A percentile compares a stretch with the other conserved stretches of the same genome.
These are phyloP conservation scores for Talaromyces islandicus DNA, from an alignment of 2,329 filamentous ascomycete species.

Conservation along the genomic window DNA sequence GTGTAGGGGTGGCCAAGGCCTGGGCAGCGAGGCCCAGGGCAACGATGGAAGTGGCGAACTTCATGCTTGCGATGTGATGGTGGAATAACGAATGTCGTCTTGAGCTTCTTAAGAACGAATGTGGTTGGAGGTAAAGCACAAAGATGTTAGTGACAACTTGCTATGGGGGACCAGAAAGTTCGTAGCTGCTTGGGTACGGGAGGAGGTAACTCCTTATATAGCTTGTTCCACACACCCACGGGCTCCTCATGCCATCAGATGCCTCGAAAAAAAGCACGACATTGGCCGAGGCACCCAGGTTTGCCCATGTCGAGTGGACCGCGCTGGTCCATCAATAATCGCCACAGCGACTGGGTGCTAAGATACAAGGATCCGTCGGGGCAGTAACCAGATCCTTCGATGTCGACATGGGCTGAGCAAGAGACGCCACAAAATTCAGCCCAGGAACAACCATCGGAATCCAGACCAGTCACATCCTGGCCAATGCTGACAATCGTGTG, in stretches of 20 bases:
- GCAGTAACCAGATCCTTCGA: background rate
- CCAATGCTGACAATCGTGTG: background rate
- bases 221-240: background rate
- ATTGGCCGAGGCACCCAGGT: background rate
- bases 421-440: background rate
- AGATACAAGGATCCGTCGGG: background rate
- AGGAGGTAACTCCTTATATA: background rate
- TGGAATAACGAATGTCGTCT: slow-evolving; percentile 10
- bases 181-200: background rate
- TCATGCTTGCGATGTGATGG: slow-evolving; percentile 7
- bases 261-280: background rate
- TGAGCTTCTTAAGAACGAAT: slow-evolving; percentile 5
- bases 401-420: background rate
- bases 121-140: background rate
- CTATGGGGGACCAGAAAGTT: background rate
- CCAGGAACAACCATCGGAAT: background rate
- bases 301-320: background rate
- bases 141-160: background rate
- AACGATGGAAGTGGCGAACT: slow-evolving; percentile 12
- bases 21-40: slow-evolving; percentile 12
- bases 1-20: slow-evolving; percentile 10
- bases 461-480: background rate
- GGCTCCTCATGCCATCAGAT: background rate
- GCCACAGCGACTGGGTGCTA: background rate
- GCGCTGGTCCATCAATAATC: background rate